Percentiles rank a stretch among this genome's conserved stretches.
Evolutionary conservation across 2,329 filamentous ascomycete species (phyloP).

Genomic region (Ceratocystis alfenasii): DNA sequence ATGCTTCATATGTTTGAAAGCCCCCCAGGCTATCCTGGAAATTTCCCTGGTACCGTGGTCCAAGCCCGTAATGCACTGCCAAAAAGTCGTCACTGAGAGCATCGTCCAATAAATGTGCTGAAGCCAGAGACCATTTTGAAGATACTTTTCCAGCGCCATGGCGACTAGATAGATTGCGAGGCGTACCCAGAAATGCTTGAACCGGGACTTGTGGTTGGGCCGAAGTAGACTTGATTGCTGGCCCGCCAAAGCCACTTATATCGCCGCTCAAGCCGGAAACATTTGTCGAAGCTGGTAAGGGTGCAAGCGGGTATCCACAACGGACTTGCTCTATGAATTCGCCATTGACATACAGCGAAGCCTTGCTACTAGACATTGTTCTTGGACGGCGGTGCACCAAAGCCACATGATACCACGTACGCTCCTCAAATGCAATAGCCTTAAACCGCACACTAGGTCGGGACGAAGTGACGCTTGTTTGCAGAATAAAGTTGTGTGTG

Average conservation of each 20-base stretch:
- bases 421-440: conserved; percentile 60
- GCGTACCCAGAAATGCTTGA: conserved; percentile 87
- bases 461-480: conserved; percentile 79
- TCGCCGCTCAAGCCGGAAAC: conserved; percentile 44
- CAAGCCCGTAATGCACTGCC: conserved; percentile 79
- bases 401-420: conserved; percentile 85
- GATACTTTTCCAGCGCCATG: conserved; percentile 60
- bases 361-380: conserved; percentile 63
- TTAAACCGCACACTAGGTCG: conserved; percentile 91
- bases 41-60: conserved; percentile 85
- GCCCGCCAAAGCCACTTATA: conserved; percentile 15
- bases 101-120: conserved; percentile 79
- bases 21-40: conserved; percentile 93
- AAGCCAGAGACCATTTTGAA: conserved; percentile 80
- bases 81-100: conserved; percentile 82
- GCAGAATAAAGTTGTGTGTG: conserved; percentile 84
- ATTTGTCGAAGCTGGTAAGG: conserved; percentile 48
- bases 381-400: conserved; percentile 73
- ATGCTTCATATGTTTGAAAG: conserved; percentile 92
- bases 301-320: conserved; percentile 71
- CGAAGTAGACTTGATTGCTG: conserved; percentile 1
- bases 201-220: conserved; percentile 26
- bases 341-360: conserved; percentile 80
- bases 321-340: conserved; percentile 89
- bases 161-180: conserved; percentile 68